Evolutionary conservation across 768 basidiomycete species (phyloP), one percentile per base, ranked within the genome.

Genomic region (Leccinum uliginosum): DNA sequence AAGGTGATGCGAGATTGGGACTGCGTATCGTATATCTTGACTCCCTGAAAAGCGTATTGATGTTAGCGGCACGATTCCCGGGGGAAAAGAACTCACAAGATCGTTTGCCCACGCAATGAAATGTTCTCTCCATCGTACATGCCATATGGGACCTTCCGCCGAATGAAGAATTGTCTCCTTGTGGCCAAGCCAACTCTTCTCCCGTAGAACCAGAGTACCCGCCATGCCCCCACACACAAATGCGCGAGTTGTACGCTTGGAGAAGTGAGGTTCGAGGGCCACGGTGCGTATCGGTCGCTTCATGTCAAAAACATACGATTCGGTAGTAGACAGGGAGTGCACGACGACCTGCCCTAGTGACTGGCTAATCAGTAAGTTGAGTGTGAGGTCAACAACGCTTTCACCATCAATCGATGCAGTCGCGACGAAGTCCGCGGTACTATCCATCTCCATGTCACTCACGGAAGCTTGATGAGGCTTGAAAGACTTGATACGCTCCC

Each of bases 41-140:
- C 89, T 14, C 96, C 96, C 91, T 93, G 63, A 48, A 12, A n/a
- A 23, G 53, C 32, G 43, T 50, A 59, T 12, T 24, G 48, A 24
- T 54, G 19, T 56, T n/a, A 43, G 12, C 40, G 15, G 4, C 56
- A 43, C 14, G 17, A 11, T 14, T 40, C n/a, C 32, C 17, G 43
- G 24, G 40, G 54, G 6, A 27, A 35, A 32, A 50, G n/a, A 35
- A 32, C 85, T 66, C 60, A 93, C 93, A 44, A 85, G 63, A 68
- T 99, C 97, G 62, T 94, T 97, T 3, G 95, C 93, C 97, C 97
- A 99, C 0, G 93, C 94, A 61, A 98, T 93, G 29, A 97, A 76
- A 49, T 81, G 81, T 1, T 85, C 87, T 65, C 84, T 78, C 97
- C 97, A 98, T 56, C 87, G 81, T 10, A 87, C 84, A 51, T 86